phyloP scores from a whole-genome alignment of 2,329 filamentous ascomycete species.

The Botrytis paeoniae region DNA sequence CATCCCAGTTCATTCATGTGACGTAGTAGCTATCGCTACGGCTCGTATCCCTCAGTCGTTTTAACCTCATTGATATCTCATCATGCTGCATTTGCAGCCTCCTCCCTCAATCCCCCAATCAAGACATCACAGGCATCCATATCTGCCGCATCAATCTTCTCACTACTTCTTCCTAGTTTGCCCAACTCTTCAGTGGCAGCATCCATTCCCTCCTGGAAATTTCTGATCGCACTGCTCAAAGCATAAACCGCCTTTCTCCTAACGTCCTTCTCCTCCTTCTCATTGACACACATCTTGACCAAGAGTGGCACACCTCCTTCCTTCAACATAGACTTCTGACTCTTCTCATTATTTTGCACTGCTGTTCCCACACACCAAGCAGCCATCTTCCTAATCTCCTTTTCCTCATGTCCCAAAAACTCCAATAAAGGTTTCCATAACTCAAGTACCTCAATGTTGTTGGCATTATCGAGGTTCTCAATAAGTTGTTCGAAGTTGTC shows the following conservation, averaged over 20 bases:
- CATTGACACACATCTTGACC: constrained; percentile 59
- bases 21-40: not conserved
- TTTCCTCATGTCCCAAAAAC: constrained; percentile 64
- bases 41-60: not conserved
- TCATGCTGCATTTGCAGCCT: constrained; percentile 34
- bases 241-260: constrained; percentile 88
- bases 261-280: constrained; percentile 59
- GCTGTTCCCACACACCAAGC: constrained; percentile 95
- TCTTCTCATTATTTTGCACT: constrained; percentile 90
- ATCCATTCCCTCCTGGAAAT: constrained; percentile 83
- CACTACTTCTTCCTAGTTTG: constrained; percentile 48
- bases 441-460: constrained; percentile 76
- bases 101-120: constrained; percentile 64
- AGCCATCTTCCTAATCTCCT: constrained; percentile 75
- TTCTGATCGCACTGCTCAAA: constrained; percentile 79
- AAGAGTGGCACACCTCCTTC: constrained; percentile 68
- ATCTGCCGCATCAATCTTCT: constrained; percentile 72
- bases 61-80: not conserved
- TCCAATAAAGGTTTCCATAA: constrained; percentile 80
- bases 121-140: constrained; percentile 83
- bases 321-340: constrained; percentile 67
- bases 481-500: constrained; percentile 95
- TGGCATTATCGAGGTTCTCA: constrained; percentile 93
- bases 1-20: not conserved
- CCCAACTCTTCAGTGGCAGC: constrained; percentile 59